Evolutionary conservation across 495 filamentous ascomycete species (phyloP), one percentile per base, ranked within the genome.

Genomic region (Pseudomonodictys pantanalensis): DNA sequence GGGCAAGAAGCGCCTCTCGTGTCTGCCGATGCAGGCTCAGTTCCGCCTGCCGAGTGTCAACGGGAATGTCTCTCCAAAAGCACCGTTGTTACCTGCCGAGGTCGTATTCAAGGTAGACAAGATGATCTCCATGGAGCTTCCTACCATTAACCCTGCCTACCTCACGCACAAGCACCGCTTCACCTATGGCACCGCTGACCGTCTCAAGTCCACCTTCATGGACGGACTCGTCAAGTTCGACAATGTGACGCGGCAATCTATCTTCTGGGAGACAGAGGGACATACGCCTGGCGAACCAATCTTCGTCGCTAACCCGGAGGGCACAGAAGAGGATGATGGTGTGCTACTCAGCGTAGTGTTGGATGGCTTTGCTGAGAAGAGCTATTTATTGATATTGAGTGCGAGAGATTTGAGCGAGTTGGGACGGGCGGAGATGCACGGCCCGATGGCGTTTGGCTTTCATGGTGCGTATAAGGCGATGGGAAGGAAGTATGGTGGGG

Each of bases 251-350:
- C 70, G 77, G 25, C 72, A 76, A 42, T 62, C 72, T 0, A 39
- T 70, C 2, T 69, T 72, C n/a, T 90, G 84, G 89, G 70, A 74
- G 2, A 72, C 68, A 10, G 75, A 80, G 45, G 86, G 79, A 0
- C 86, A 91, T 47, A 86, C 81, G 0, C 86, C 89, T 0, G 84
- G 88, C 2, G 89, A 92, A 65, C 77, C 87, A 0, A 85, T 92
- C 43, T 91, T 92, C 58, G 75, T 92, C 0, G 75, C 82, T 0
- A 72, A 83, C 25, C 78, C 79, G 0, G 41, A 64, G 28, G 66
- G 62, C n/a, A 29, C 26, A 15, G 38, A 76, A 20, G 84, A 88
- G 62, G 89, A 93, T 66, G 85, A 88, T 32, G 89, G 89, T 0
- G 81, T 90, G 1, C 68, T 92, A 45, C 69, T 93, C 38, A 87